These are phyloP conservation scores for Cladosporium sp. DNA, from an alignment of 2,329 filamentous ascomycete genomes.

Conservation along the genomic window DNA sequence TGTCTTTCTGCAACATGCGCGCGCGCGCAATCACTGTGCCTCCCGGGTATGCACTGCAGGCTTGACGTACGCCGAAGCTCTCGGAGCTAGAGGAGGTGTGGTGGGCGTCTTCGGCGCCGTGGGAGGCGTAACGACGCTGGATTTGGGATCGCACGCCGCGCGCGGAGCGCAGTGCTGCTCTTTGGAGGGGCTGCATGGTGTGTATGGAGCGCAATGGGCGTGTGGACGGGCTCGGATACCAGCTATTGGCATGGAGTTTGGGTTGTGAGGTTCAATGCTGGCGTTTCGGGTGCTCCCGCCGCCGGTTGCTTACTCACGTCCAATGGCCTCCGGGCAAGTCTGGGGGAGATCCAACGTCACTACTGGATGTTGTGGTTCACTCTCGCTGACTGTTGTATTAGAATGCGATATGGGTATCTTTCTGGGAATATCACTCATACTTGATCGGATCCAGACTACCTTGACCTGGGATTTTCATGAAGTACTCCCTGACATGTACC, in stretches of 20 bases:
- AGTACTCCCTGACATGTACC: no score
- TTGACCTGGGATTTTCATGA: no score
- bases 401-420: no score
- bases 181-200: slow-evolving; percentile 43
- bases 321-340: no score
- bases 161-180: slow-evolving; percentile 39
- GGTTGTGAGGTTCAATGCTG: slow-evolving; percentile 12
- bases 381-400: no score
- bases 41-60: background rate
- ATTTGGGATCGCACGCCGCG: slow-evolving; percentile 32
- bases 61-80: slow-evolving; percentile 46
- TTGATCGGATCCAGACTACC: no score
- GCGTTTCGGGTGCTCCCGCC: background rate
- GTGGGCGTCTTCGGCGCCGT: slow-evolving; percentile 31
- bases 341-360: no score
- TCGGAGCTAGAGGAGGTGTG: slow-evolving; percentile 34
- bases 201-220: slow-evolving; percentile 19
- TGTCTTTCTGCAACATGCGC: background rate
- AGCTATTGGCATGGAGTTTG: background rate
- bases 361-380: no score
- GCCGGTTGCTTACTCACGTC: slow-evolving; percentile 3
- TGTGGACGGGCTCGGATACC: background rate
- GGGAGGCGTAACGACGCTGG: slow-evolving; percentile 38
- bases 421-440: no score
- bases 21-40: slow-evolving; percentile 9